These are phyloP conservation scores for Fusarium domesticum DNA, from an alignment of 2,329 filamentous ascomycete genomes.

Conservation along the genomic window DNA sequence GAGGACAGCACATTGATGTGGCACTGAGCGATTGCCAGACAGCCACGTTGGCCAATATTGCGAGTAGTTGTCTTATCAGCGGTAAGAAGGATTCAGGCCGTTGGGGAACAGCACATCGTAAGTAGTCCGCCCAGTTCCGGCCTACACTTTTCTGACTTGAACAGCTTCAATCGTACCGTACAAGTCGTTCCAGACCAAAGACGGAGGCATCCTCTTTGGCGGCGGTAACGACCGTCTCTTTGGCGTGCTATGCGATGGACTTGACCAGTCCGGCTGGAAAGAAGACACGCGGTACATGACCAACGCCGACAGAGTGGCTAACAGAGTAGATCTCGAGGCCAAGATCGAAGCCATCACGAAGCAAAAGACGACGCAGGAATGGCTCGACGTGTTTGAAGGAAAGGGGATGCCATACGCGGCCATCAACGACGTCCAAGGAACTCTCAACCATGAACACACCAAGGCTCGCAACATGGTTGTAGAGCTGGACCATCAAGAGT, in stretches of 20 bases:
- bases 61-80: slow-evolving; percentile 84
- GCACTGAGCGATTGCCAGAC: slow-evolving; percentile 92
- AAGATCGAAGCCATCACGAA: slow-evolving; percentile 74
- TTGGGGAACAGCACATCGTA: slow-evolving; percentile 96
- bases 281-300: slow-evolving; percentile 56
- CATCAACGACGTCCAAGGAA: slow-evolving; percentile 86
- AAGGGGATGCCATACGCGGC: slow-evolving; percentile 89
- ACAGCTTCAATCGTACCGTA: slow-evolving; percentile 96
- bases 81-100: slow-evolving; percentile 82
- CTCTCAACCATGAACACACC: slow-evolving; percentile 82
- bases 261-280: slow-evolving; percentile 59
- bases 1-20: slow-evolving; percentile 89
- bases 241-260: slow-evolving; percentile 58
- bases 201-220: slow-evolving; percentile 68
- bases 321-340: slow-evolving; percentile 74
- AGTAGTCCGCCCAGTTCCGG: slow-evolving; percentile 24
- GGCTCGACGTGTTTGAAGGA: slow-evolving; percentile 84
- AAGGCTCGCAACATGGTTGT: slow-evolving; percentile 84
- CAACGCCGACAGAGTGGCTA: slow-evolving; percentile 61
- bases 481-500: slow-evolving; percentile 77
- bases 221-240: slow-evolving; percentile 72
- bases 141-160: not conserved
- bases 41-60: slow-evolving; percentile 91
- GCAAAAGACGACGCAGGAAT: slow-evolving; percentile 79
- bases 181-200: slow-evolving; percentile 72